Conservation (phyloP, 1,139 yeast species). For the Martiniozyma asiatica region DNA sequence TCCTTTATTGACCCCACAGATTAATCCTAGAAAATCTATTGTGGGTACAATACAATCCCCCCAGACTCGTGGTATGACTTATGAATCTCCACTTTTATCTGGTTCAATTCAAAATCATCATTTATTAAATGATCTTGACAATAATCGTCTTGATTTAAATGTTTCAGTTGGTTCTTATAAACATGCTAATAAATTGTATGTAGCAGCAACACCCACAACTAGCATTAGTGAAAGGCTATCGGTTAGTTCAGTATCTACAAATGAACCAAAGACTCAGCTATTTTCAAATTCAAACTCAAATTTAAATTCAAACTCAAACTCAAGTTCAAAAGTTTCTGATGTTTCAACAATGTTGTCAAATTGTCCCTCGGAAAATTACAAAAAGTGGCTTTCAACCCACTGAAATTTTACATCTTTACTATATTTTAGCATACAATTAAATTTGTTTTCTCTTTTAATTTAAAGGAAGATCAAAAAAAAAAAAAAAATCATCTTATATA, state of each 20-base stretch:
- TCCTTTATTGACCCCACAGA: constrained; percentile 21
- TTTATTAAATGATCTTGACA: constrained; percentile 18
- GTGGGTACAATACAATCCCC: constrained; percentile 15
- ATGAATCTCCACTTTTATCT: constrained; percentile 20
- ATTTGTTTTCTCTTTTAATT: too few species aligned
- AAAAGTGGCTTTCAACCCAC: constrained; percentile 21
- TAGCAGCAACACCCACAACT: too few species aligned
- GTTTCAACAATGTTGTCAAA: constrained; percentile 18
- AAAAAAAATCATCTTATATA: too few species aligned
- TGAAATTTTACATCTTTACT: constrained; percentile 4
- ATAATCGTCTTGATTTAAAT: constrained; percentile 21
- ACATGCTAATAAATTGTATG: too few species aligned
- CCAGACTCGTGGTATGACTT: constrained; percentile 16
- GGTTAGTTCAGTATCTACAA: too few species aligned
- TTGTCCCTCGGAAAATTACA: constrained; percentile 21
- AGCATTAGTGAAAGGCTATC: too few species aligned
- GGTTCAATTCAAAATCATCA: constrained; percentile 11
- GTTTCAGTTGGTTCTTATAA: too few species aligned
- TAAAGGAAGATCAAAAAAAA: too few species aligned
- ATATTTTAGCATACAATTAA: too few species aligned
- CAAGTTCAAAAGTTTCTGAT: constrained; percentile 12
- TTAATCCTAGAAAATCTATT: constrained; percentile 8
- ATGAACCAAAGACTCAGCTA: too few species aligned
- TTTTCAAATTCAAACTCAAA: too few species aligned
- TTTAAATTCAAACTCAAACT: too few species aligned